These are phyloP conservation scores for Amanita phalloides DNA, from an alignment of 768 basidiomycete species.

Conservation along the genomic window DNA sequence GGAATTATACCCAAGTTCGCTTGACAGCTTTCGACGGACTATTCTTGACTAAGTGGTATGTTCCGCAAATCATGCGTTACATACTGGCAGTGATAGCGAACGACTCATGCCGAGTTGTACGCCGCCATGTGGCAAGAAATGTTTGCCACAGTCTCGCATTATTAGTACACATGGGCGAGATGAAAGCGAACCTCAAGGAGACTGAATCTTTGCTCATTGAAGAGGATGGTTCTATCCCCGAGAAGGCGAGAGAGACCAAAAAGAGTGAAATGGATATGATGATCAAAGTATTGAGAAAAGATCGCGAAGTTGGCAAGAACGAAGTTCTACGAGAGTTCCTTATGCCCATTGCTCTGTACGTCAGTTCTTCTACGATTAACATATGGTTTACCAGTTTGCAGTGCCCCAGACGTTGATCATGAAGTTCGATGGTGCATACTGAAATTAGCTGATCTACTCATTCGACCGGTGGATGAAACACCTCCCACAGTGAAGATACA, in stretches of 20 bases:
- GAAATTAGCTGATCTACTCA: constrained; percentile 84
- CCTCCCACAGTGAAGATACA: constrained; percentile 83
- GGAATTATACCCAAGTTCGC: constrained; percentile 87
- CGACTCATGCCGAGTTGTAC: constrained; percentile 74
- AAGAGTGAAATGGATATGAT: constrained; percentile 76
- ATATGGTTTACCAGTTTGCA: constrained; percentile 19
- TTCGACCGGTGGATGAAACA: constrained; percentile 74
- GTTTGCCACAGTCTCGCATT: constrained; percentile 83
- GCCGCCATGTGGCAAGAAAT: constrained; percentile 79
- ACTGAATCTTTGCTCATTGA: constrained; percentile 73
- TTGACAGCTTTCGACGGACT: constrained; percentile 92
- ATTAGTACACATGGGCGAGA: constrained; percentile 82
- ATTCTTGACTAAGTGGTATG: constrained; percentile 83
- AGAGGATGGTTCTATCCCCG: constrained; percentile 68
- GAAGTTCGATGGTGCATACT: constrained; percentile 88
- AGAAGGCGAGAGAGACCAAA: constrained; percentile 65
- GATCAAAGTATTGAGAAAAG: constrained; percentile 82
- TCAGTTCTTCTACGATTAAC: constrained; percentile 13
- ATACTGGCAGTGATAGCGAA: constrained; percentile 77
- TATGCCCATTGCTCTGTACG: constrained; percentile 73
- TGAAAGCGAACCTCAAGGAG: constrained; percentile 69
- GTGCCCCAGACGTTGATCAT: constrained; percentile 68
- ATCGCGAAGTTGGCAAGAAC: constrained; percentile 75
- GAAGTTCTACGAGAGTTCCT: constrained; percentile 70
- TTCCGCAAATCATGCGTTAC: constrained; percentile 77